Base-by-base conservation (phyloP, 495 filamentous ascomycete genomes). In the Hypoxylon perforatum region DNA sequence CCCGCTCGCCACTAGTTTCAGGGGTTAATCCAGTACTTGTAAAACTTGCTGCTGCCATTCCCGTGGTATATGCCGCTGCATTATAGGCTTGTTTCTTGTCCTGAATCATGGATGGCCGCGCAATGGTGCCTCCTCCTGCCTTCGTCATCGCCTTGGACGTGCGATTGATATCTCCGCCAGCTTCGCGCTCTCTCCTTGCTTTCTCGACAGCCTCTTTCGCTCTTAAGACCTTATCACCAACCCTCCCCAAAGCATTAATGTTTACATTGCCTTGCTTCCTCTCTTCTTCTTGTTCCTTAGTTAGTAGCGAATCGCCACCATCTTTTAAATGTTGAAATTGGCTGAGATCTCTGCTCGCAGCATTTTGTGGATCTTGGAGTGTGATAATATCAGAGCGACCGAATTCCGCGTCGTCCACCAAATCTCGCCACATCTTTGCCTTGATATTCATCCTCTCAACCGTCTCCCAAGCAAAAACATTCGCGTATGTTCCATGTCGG, bases 401-500 rank as follows among this genome's bases (percentile, higher is more conserved):
- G 70, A 99, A 99, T 62, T 94, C 92, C 62, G 85, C 85, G 66
- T 98, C 94, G 69, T 88, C 92, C 14, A 98, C 88, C 4, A 99
- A 78, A 77, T 99, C 95, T 53, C 82, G 83, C 95, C 95, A 99
- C 82, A 96, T 88, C 86, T 97, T 99, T 51, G 94, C 87, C 81
- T 98, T 99, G 77, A 98, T 89, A 78, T 99, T 99, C 75, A 98
- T 84, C 64, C 92, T 85, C 75, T 98, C 92, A 10, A 98, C 85
- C 2, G 95, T 99, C 73, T 98, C 95, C 87, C 89, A 97, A 9
- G 93, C 88, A 73, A 97, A 99, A 6, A 97, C 96, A 79, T 98
- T 98, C 33, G 92, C 93, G 36, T 92, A 91, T 38, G 72, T 86
- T 15, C 81, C 84, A 68, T 91, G 92, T 47, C 88, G 82, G 60